Conservation (phyloP, 2,329 filamentous ascomycete species). For the Aspergillus hiratsukae region DNA sequence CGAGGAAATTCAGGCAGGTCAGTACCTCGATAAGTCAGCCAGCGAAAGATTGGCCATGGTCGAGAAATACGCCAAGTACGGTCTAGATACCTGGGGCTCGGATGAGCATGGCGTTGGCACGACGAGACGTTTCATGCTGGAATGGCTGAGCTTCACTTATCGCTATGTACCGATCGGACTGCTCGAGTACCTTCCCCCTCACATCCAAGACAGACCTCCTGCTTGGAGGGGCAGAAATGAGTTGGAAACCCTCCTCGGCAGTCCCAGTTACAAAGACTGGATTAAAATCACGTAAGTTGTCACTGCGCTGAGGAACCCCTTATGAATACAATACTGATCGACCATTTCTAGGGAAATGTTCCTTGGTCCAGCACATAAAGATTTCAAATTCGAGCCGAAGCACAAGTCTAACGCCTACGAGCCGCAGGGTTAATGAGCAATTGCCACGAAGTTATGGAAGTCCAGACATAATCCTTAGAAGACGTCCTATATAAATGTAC, state of each 20-base stretch:
- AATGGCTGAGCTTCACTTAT: conserved; percentile 91
- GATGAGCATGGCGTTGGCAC: conserved; percentile 91
- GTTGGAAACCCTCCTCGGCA: conserved; percentile 86
- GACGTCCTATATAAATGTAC: neutral
- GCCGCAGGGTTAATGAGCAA: conserved; percentile 52
- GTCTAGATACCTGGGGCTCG: conserved; percentile 89
- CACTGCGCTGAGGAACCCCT: conserved; percentile 6
- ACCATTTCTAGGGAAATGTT: conserved; percentile 77
- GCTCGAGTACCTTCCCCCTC: conserved; percentile 81
- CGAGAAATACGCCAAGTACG: conserved; percentile 85
- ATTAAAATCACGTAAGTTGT: conserved; percentile 85
- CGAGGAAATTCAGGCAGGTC: conserved; percentile 85
- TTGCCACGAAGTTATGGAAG: neutral
- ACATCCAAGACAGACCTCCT: conserved; percentile 83
- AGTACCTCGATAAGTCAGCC: conserved; percentile 94
- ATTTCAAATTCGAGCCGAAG: conserved; percentile 94
- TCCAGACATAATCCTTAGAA: neutral
- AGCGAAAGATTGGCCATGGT: conserved; percentile 79
- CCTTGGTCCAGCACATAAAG: conserved; percentile 80
- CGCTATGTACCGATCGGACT: conserved; percentile 88
- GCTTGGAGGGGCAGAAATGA: conserved; percentile 80
- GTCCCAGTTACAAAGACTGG: conserved; percentile 93
- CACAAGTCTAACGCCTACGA: conserved; percentile 94
- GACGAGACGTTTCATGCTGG: conserved; percentile 85
- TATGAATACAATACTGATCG: conserved; percentile 11